Conservation (phyloP, 2,329 filamentous ascomycete species). For the Hypoxylon sp. region DNA sequence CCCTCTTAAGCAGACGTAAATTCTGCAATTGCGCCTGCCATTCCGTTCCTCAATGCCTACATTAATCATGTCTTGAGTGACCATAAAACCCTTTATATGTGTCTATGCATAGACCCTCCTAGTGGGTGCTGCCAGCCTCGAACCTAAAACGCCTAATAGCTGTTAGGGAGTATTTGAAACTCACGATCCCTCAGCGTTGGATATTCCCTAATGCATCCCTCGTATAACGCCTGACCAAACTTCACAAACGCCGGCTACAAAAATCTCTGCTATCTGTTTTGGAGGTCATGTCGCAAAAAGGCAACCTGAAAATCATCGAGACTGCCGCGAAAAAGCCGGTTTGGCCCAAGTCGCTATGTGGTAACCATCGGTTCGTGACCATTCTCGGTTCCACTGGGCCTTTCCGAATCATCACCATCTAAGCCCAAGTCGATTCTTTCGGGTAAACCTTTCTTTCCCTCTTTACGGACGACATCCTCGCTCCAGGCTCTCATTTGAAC, state of each 20-base stretch:
- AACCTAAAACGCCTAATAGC: slow-evolving; percentile 36
- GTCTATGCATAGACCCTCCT: slow-evolving; percentile 16
- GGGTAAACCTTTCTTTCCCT: slow-evolving; percentile 60
- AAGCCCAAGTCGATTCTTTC: slow-evolving; percentile 59
- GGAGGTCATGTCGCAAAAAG: neutral
- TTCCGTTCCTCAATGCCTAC: slow-evolving; percentile 8
- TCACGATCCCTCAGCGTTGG: slow-evolving; percentile 10
- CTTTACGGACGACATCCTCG: slow-evolving; percentile 72
- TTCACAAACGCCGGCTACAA: slow-evolving; percentile 17
- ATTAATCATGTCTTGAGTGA: slow-evolving; percentile 28
- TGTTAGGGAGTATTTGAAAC: neutral
- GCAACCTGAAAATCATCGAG: slow-evolving; percentile 7
- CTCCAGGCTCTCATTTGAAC: slow-evolving; percentile 89
- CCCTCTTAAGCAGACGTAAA: neutral
- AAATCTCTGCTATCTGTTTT: neutral
- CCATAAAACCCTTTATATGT: slow-evolving; percentile 19
- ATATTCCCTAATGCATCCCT: slow-evolving; percentile 15
- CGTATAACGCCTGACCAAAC: slow-evolving; percentile 27
- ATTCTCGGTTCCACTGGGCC: slow-evolving; percentile 55
- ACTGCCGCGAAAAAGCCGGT: slow-evolving; percentile 9
- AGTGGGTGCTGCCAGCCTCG: neutral
- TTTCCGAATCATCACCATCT: slow-evolving; percentile 50
- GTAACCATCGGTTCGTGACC: slow-evolving; percentile 67
- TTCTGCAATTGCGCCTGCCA: neutral
- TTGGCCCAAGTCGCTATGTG: slow-evolving; percentile 55